Evolutionary conservation across 768 basidiomycete species (phyloP), one percentile per base, ranked within the genome.

Genomic region (Russula ochroleuca): DNA sequence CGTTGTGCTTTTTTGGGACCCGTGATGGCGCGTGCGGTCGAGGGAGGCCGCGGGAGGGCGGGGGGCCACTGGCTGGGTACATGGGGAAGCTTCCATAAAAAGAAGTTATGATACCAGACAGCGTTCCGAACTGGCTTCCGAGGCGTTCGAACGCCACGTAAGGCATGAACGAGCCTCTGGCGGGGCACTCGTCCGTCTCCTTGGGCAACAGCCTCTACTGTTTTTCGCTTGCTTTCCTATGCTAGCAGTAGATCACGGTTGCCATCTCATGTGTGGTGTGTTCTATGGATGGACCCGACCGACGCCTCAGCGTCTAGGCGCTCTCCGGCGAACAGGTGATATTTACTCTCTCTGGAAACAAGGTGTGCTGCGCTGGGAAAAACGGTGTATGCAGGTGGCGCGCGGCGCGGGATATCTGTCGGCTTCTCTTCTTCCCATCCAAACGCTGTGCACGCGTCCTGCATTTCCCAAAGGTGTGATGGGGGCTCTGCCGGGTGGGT

Each of bases 141-240:
- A 17, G 13, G 38, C 25, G 61, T 62, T 62, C 61, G 61, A 62
- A 55, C 61, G 25, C 28, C 47, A n/a, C 54, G 40, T 48, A n/a
- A 5, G 10, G 19, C 28, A 33, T 43, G 19, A 52, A 51, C 35
- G 28, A 38, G 52, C 23, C 25, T 55, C 13, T 55, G 54, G 47
- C 61, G 51, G 23, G 6, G 51, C 33, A 14, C 2, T 35, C 33
- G 25, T 56, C 40, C 37, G 37, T 25, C 13, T 23, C 38, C 53
- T 52, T 35, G 51, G 51, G 23, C 23, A 7, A 33, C 19, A 23
- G 0, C 0, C 11, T 40, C 3, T 7, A 4, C 17, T 8, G 19
- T 9, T 45, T 45, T n/a, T 45, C 19, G n/a, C 43, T 19, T n/a
- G n/a, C n/a, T n/a, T 17, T n/a, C 2, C 28, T 28, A 28, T n/a